Base-by-base conservation (phyloP, 805 yeast genomes). In the Lipomyces yamadae region DNA sequence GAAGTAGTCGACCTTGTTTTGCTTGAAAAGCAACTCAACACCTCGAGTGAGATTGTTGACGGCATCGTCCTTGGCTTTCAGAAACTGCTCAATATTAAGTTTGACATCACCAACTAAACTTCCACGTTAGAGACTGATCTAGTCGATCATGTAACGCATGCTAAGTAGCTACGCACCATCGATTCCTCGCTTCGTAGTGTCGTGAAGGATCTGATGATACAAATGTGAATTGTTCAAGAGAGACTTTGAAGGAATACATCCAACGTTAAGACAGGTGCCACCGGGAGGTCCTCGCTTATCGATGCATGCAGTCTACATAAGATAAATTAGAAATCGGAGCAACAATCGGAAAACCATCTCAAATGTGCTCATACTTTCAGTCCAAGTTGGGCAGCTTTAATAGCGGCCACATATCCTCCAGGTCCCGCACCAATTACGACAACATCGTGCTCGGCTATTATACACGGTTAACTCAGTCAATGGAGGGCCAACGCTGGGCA, bases 361-460 rank as follows among this genome's bases (percentile, higher is more conserved):
- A 24, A n/a, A 42, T 42, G 18, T 42, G 24, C 48, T 37, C 48
- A 42, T 55, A 70, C 73, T 67, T 93, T 88, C 74, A 84, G 85
- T 54, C 98, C 98, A 68, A 93, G 84, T 83, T 95, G 99, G 60
- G 99, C 99, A 68, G 97, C 97, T 81, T 92, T 94, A 80, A 95
- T 95, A 76, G 99, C 99, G 64, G 98, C 98, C 74, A 95, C 95
- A 79, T 95, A 95, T 70, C 99, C 99, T 80, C 98, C 99, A 73
- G 99, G 99, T 67, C 99, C 99, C 75, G 98, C 98, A 74, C 99
- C 99, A 76, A 95, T 90, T 74, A 95, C 91, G 63, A 94, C 96
- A 63, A 95, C 86, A 76, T 95, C 98, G 78, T 91, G 95, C 76
- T 88, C 88, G 42, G 59, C 70, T 56, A 62, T 59, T 54, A 55